These are phyloP conservation scores for Diversispora eburnea DNA, from an alignment of 192 early-diverging fungal species.

Conservation along the genomic window DNA sequence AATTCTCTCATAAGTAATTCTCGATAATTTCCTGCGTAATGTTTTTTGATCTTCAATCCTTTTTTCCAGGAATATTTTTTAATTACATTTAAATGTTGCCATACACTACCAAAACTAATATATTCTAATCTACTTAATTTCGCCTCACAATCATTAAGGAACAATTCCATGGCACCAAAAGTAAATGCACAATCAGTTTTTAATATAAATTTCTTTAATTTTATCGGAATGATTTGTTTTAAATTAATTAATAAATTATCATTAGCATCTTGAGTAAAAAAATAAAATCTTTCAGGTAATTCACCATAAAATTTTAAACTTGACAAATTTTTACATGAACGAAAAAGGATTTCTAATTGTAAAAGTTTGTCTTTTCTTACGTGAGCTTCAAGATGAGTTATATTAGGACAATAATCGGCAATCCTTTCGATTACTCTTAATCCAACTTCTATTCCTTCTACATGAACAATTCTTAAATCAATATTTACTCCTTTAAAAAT, in stretches of 20 bases:
- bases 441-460: background rate
- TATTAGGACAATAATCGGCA: background rate
- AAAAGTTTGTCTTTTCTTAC: background rate
- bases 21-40: conserved; percentile 2
- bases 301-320: background rate
- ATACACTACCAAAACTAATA: conserved; percentile 7
- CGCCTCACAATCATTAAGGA: conserved; percentile 1
- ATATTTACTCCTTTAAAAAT: background rate
- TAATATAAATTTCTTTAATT: background rate
- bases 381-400: background rate
- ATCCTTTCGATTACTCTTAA: background rate
- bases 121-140: conserved; percentile 10
- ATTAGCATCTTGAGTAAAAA: background rate
- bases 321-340: background rate
- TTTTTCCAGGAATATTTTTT: background rate
- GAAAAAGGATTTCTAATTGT: conserved; percentile 2
- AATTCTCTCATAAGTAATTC: conserved; percentile 15
- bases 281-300: background rate
- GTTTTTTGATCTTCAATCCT: conserved; percentile 4
- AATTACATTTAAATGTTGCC: conserved; percentile 19
- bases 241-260: conserved; percentile 18
- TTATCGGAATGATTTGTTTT: background rate
- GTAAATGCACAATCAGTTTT: conserved; percentile 17
- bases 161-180: background rate
- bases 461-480: background rate